These are phyloP conservation scores for Citrus medica DNA, from an alignment of 345 rosid species.

Conservation along the genomic window DNA sequence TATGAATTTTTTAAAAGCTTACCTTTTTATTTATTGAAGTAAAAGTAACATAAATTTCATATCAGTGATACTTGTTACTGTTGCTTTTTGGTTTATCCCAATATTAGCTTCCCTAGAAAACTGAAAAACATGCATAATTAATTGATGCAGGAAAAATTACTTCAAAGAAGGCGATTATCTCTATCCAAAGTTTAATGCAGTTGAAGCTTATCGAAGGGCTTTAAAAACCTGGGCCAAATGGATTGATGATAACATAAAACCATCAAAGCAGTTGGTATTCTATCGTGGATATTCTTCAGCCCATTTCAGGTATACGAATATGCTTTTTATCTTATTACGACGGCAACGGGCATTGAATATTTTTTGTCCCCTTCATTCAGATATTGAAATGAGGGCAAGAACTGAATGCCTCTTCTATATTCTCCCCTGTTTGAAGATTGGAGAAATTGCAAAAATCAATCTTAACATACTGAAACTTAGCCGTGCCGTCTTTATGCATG, in stretches of 20 bases:
- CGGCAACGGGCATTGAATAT: neutral
- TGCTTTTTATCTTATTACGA: neutral
- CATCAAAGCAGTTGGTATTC: constrained; percentile 60
- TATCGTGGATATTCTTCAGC: constrained; percentile 97
- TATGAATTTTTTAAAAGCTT: neutral
- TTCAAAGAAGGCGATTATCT: constrained; percentile 86
- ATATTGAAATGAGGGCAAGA: neutral
- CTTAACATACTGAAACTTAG: neutral
- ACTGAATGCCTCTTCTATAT: neutral
- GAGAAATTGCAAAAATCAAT: neutral
- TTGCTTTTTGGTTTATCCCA: neutral
- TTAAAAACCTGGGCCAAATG: constrained; percentile 86
- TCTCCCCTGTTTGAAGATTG: neutral
- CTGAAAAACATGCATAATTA: constrained; percentile 7
- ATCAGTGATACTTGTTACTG: neutral
- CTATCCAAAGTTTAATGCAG: constrained; percentile 75
- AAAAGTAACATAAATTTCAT: neutral
- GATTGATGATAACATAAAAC: constrained; percentile 59
- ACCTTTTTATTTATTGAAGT: neutral
- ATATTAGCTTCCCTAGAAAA: neutral
- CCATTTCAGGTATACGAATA: constrained; percentile 64
- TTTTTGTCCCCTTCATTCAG: neutral
- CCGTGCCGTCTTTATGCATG: neutral
- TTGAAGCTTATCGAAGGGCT: constrained; percentile 83
- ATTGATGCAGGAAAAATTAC: constrained; percentile 74